phyloP scores from a whole-genome alignment of 352 stramenopile genomes.

The Peronospora farinosa region DNA sequence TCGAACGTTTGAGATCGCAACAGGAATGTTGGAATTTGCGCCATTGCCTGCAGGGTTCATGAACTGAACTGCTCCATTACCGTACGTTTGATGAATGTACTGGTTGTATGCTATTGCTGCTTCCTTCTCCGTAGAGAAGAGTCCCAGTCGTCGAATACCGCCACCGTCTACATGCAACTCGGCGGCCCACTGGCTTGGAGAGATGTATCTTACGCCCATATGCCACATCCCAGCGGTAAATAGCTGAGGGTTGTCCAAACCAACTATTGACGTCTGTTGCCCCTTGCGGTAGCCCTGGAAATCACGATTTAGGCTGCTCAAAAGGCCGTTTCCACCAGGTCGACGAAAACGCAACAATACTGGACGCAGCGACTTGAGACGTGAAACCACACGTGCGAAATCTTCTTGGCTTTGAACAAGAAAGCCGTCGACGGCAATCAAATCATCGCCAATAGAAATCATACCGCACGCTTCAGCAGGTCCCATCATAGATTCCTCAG shows the following conservation, averaged over 20 bases:
- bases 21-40: slow-evolving; percentile 33
- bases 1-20: slow-evolving; percentile 42
- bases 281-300: slow-evolving; percentile 52
- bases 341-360: slow-evolving; percentile 78
- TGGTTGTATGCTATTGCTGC: slow-evolving; percentile 81
- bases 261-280: slow-evolving; percentile 49
- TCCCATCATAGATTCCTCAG: slow-evolving; percentile 63
- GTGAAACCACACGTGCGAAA: slow-evolving; percentile 74
- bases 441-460: slow-evolving; percentile 70
- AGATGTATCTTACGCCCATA: slow-evolving; percentile 76
- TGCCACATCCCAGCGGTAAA: slow-evolving; percentile 80
- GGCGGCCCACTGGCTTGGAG: slow-evolving; percentile 66
- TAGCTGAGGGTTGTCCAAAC: slow-evolving; percentile 67
- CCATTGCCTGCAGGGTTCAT: slow-evolving; percentile 74
- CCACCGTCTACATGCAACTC: slow-evolving; percentile 80
- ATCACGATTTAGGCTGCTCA: slow-evolving; percentile 34
- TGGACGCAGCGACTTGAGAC: slow-evolving; percentile 72
- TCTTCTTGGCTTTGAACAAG: slow-evolving; percentile 70
- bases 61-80: slow-evolving; percentile 67
- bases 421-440: slow-evolving; percentile 79
- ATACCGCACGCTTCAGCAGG: slow-evolving; percentile 76
- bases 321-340: slow-evolving; percentile 36
- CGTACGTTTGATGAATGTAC: slow-evolving; percentile 83
- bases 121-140: slow-evolving; percentile 65
- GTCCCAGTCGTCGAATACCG: slow-evolving; percentile 69